Percentiles rank a stretch among this genome's conserved stretches.
Conservation (phyloP, 208 protist genomes). For the Spongospora subterranea region DNA sequence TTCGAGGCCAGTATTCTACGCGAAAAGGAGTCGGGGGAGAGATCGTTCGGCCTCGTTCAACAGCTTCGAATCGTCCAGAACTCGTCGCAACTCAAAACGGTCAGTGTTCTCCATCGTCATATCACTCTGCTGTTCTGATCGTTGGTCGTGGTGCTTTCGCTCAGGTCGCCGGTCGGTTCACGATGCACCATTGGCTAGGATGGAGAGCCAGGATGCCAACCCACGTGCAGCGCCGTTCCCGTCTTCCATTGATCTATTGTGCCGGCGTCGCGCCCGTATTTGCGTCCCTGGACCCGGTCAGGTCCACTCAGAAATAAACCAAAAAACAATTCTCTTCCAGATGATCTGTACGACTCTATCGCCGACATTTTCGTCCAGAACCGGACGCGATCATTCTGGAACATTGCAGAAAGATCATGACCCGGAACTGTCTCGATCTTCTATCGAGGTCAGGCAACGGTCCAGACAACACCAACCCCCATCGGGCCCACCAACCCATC, state of each 20-base stretch:
- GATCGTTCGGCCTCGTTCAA: neutral
- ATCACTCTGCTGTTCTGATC: neutral
- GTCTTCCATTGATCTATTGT: neutral
- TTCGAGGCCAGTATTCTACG: neutral
- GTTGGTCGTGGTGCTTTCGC: too few species aligned
- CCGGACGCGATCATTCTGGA: too few species aligned
- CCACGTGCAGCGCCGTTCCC: conserved; percentile 35
- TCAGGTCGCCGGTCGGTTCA: conserved; percentile 34
- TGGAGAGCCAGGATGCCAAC: conserved; percentile 17
- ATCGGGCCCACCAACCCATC: too few species aligned
- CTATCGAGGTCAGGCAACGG: too few species aligned
- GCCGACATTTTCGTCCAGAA: too few species aligned
- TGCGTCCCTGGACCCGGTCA: too few species aligned
- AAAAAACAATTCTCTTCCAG: too few species aligned
- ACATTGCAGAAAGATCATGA: too few species aligned
- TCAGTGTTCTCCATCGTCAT: neutral
- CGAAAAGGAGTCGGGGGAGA: neutral
- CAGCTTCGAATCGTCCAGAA: conserved; percentile 19
- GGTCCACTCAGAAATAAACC: too few species aligned
- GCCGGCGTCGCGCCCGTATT: neutral
- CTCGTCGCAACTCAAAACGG: neutral
- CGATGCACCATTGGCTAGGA: conserved; percentile 28
- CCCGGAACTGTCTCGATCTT: too few species aligned
- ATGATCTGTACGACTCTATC: too few species aligned
- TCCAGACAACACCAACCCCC: too few species aligned